Percentiles rank a stretch among this genome's conserved stretches.
These are phyloP conservation scores for Pelargonium exstipulatum DNA, from an alignment of 441 rosid genomes.

Conservation along the genomic window DNA sequence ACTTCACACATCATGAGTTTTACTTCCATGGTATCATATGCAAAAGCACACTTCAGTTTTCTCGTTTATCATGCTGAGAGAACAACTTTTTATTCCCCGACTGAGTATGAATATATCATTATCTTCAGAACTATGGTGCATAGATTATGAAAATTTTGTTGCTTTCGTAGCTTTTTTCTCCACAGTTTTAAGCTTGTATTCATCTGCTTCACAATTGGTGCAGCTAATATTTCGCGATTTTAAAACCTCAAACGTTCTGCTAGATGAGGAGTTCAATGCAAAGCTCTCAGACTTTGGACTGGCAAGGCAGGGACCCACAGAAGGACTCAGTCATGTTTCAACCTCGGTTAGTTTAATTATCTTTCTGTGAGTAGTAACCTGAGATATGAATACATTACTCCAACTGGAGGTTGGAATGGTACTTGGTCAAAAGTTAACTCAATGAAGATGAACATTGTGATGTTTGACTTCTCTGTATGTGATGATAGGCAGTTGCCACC, in stretches of 20 bases:
- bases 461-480: background rate
- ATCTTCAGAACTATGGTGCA: background rate
- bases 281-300: slow-evolving; percentile 95
- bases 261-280: slow-evolving; percentile 75
- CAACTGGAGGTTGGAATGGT: background rate
- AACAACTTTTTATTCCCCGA: background rate
- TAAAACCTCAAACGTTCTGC: slow-evolving; percentile 76
- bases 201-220: slow-evolving; percentile 16
- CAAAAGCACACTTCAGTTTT: background rate
- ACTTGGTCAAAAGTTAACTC: background rate
- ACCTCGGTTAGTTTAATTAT: slow-evolving; percentile 55
- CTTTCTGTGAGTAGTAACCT: background rate
- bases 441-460: background rate
- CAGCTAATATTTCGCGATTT: slow-evolving; percentile 92
- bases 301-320: slow-evolving; percentile 89
- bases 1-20: background rate
- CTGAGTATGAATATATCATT: background rate
- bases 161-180: background rate
- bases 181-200: slow-evolving; percentile 10
- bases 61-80: background rate
- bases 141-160: background rate
- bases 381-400: background rate
- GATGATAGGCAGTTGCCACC: no score
- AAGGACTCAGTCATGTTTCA: slow-evolving; percentile 82
- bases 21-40: background rate